A percentile compares a stretch with the other conserved stretches of the same genome.
These are phyloP conservation scores for Nicotiana benthamiana DNA, from an alignment of 257 asterid species.

Conservation along the genomic window DNA sequence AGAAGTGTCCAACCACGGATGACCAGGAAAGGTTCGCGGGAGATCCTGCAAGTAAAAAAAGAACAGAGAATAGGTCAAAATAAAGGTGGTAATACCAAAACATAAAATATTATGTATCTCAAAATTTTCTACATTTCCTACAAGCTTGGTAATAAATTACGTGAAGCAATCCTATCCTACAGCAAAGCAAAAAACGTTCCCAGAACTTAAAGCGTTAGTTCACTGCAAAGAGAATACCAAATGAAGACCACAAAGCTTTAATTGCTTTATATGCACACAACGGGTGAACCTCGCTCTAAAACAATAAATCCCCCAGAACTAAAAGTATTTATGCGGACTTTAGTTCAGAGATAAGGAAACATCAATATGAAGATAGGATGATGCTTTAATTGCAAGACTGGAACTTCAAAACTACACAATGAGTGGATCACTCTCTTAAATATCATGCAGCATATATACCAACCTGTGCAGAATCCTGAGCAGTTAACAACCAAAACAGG, in stretches of 20 bases:
- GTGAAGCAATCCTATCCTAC: background rate
- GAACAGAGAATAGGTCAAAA: background rate
- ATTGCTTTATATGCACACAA: background rate
- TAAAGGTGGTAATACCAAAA: background rate
- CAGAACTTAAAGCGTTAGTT: background rate
- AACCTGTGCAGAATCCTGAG: background rate
- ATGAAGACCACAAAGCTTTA: background rate
- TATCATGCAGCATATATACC: background rate
- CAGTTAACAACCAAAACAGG: background rate
- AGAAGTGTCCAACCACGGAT: constrained; percentile 90
- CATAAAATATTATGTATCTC: background rate
- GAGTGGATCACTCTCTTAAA: background rate
- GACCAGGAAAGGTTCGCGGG: constrained; percentile 97
- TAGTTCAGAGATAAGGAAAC: background rate
- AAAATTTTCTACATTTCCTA: background rate
- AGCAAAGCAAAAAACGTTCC: background rate
- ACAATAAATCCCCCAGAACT: background rate
- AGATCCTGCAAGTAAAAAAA: constrained; percentile 55
- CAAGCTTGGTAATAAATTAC: background rate
- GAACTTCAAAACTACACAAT: background rate
- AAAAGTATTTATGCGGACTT: background rate
- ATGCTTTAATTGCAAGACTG: background rate
- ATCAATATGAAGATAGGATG: background rate
- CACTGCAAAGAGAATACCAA: background rate
- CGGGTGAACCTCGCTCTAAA: background rate